Percentiles rank a stretch among this genome's conserved stretches.
Conservation (phyloP, 2,329 filamentous ascomycete genomes). For the Didymella pomorum region DNA sequence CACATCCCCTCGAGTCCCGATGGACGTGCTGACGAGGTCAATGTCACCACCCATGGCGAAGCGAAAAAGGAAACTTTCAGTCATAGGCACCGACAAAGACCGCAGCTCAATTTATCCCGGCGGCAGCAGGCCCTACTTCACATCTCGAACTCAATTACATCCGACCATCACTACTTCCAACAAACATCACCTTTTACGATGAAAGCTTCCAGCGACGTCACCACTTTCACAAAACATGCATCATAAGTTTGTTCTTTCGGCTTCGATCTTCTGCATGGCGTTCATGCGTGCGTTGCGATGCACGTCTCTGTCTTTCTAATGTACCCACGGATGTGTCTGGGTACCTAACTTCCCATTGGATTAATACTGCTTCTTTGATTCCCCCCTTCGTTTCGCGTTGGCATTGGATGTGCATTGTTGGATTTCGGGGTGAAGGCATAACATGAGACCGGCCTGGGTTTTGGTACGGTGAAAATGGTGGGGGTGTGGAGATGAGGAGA, state of each 20-base stretch:
- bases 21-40: not conserved
- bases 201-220: not conserved
- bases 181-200: not conserved
- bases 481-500: not conserved
- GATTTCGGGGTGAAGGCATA: not conserved
- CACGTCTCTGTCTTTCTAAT: not conserved
- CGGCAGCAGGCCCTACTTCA: not conserved
- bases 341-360: not conserved
- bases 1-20: not conserved
- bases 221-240: not conserved
- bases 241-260: not conserved
- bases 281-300: not conserved
- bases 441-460: not conserved
- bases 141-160: not conserved
- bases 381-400: not conserved
- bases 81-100: not conserved
- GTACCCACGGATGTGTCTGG: not conserved
- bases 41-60: not conserved
- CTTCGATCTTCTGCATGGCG: not conserved
- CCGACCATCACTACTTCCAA: not conserved
- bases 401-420: not conserved
- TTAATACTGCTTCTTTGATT: slow-evolving; percentile 1
- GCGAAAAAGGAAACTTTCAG: not conserved
- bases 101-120: not conserved
- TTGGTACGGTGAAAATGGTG: not conserved